These are phyloP conservation scores for Teratosphaeria zuluensis DNA, from an alignment of 2,329 filamentous ascomycete species.

Conservation along the genomic window DNA sequence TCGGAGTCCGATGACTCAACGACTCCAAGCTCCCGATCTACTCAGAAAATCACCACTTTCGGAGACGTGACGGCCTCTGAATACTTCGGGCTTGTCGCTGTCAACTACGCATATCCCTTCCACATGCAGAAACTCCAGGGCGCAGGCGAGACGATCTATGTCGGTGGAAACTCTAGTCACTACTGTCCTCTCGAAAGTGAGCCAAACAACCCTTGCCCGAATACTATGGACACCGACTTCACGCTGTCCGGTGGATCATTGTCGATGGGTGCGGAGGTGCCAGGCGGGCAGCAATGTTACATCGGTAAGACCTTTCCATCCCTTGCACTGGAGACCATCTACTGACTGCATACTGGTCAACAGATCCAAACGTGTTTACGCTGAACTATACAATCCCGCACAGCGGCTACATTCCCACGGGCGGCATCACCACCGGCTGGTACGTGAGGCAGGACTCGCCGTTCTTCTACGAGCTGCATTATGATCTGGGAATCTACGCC, in stretches of 20 bases:
- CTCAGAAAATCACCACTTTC: background rate
- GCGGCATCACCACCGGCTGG: background rate
- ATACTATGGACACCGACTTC: slow-evolving; percentile 14
- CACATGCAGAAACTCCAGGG: slow-evolving; percentile 8
- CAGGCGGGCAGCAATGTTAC: slow-evolving; percentile 13
- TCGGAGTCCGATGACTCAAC: slow-evolving; percentile 15
- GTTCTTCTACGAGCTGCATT: slow-evolving; percentile 4
- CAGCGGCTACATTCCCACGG: background rate
- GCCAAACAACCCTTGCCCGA: slow-evolving; percentile 14
- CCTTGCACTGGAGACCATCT: background rate
- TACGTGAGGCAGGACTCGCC: slow-evolving; percentile 9
- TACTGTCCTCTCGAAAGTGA: slow-evolving; percentile 21
- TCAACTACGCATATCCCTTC: background rate
- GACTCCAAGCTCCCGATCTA: background rate
- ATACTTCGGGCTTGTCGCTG: slow-evolving; percentile 5
- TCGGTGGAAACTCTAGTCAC: slow-evolving; percentile 19
- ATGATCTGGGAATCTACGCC: background rate
- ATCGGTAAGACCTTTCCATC: slow-evolving; percentile 2
- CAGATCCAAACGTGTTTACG: slow-evolving; percentile 10
- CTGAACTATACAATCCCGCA: slow-evolving; percentile 11
- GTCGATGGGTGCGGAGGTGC: slow-evolving; percentile 16
- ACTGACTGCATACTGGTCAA: background rate
- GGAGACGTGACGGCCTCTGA: slow-evolving; percentile 11
- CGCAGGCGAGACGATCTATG: slow-evolving; percentile 16
- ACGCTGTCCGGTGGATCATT: slow-evolving; percentile 7